Percentiles rank a stretch among this genome's conserved stretches.
phyloP scores from a whole-genome alignment of 768 basidiomycete genomes.

The Russula foetens region DNA sequence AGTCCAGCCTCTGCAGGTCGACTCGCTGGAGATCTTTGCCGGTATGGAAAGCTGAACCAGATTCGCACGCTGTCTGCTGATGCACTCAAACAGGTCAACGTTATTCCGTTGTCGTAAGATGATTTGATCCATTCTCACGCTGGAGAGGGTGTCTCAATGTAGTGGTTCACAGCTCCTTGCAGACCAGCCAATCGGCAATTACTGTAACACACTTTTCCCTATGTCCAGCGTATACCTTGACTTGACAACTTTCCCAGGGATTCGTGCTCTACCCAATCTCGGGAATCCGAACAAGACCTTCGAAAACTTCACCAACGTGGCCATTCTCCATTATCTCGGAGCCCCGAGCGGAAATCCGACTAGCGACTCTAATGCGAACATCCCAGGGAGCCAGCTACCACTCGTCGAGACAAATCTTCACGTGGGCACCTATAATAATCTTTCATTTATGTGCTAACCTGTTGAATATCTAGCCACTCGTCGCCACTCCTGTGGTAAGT shows the following conservation, averaged over 20 bases:
- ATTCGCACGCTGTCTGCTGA: not conserved
- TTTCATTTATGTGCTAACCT: not conserved
- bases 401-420: slow-evolving; percentile 1
- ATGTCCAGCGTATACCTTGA: too few relatives aligned
- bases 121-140: not conserved
- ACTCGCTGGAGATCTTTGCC: slow-evolving; percentile 10
- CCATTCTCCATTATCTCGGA: too few relatives aligned
- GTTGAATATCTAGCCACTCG: not conserved
- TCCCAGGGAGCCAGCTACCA: not conserved
- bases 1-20: slow-evolving; percentile 6
- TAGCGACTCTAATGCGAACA: not conserved
- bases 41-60: not conserved
- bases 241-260: too few relatives aligned
- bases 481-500: not conserved
- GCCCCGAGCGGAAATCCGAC: not conserved
- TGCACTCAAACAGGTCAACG: slow-evolving; percentile 4
- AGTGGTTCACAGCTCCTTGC: too few relatives aligned
- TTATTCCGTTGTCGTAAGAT: slow-evolving; percentile 11
- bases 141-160: too few relatives aligned
- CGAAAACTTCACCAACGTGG: too few relatives aligned
- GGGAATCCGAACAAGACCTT: too few relatives aligned
- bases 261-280: too few relatives aligned
- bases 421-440: not conserved
- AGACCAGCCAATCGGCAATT: too few relatives aligned
- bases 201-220: too few relatives aligned